A percentile compares a stretch with the other conserved stretches of the same genome.
These are phyloP conservation scores for Alternaria gansuensis DNA, from an alignment of 2,329 filamentous ascomycete genomes.

Conservation along the genomic window DNA sequence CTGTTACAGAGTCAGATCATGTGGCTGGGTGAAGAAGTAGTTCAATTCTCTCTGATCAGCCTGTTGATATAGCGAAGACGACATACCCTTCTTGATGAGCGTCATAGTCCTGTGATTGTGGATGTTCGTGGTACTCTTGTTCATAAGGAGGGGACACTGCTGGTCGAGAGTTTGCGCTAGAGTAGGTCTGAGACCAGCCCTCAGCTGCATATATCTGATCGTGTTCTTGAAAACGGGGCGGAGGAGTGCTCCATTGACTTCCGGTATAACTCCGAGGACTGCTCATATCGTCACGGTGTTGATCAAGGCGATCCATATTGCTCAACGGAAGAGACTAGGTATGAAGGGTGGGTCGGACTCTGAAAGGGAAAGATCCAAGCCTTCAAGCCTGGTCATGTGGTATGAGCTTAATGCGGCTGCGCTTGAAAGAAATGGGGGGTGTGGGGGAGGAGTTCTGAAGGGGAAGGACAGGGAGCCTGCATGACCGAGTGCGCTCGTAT, in stretches of 20 bases:
- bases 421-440: constrained; percentile 12
- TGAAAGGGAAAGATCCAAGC: constrained; percentile 4
- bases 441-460: constrained; percentile 15
- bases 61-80: background rate
- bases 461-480: constrained; percentile 24
- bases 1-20: constrained; percentile 23
- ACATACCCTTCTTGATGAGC: constrained; percentile 29
- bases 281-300: constrained; percentile 24
- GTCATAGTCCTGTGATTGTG: constrained; percentile 16
- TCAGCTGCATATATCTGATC: constrained; percentile 28
- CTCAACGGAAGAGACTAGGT: constrained; percentile 8
- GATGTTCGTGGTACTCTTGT: constrained; percentile 24
- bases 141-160: constrained; percentile 29
- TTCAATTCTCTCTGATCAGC: background rate
- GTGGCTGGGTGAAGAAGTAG: background rate
- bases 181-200: constrained; percentile 16
- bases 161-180: constrained; percentile 27
- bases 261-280: constrained; percentile 25
- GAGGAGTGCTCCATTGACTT: constrained; percentile 34
- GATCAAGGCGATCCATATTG: constrained; percentile 31
- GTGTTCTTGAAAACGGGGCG: constrained; percentile 34
- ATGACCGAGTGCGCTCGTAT: constrained; percentile 17
- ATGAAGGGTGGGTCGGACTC: constrained; percentile 20
- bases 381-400: constrained; percentile 12
- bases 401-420: constrained; percentile 26